These are phyloP conservation scores for Globisporangium radiosum DNA, from an alignment of 352 stramenopile species.

Conservation along the genomic window DNA sequence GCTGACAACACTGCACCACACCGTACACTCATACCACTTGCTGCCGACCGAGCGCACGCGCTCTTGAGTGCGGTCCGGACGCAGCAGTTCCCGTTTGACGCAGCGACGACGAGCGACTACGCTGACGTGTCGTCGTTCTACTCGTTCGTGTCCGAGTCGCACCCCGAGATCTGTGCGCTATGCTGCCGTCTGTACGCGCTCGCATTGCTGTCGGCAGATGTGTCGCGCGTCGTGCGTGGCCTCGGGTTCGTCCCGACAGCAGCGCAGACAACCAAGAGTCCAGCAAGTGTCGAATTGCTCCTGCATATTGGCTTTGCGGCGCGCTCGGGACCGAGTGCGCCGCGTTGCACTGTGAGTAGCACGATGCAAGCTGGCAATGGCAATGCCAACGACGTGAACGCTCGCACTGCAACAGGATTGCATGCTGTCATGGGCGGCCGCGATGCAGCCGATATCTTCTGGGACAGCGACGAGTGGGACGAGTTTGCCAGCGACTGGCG, in stretches of 20 bases:
- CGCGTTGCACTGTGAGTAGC: not conserved
- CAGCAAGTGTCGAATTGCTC: constrained; percentile 44
- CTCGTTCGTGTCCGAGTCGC: constrained; percentile 74
- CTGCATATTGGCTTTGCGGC: constrained; percentile 69
- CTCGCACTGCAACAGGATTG: not conserved
- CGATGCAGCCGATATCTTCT: constrained; percentile 39
- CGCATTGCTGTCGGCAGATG: constrained; percentile 45
- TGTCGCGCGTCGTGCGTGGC: constrained; percentile 46
- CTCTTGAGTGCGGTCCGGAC: constrained; percentile 60
- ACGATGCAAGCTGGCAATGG: not conserved
- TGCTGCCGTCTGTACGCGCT: constrained; percentile 75
- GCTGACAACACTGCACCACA: too few relatives aligned
- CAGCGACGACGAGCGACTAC: constrained; percentile 65
- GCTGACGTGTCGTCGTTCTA: constrained; percentile 81
- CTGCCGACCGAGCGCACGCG: constrained; percentile 21
- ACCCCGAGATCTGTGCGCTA: constrained; percentile 72
- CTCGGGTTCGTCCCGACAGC: constrained; percentile 56
- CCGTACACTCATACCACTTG: too few relatives aligned
- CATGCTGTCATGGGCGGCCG: constrained; percentile 16
- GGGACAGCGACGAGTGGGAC: constrained; percentile 44
- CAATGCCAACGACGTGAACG: too few relatives aligned
- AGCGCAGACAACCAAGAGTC: constrained; percentile 39
- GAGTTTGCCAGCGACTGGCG: constrained; percentile 56
- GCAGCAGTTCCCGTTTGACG: constrained; percentile 70
- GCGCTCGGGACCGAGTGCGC: constrained; percentile 21